These are phyloP conservation scores for Eragrostis curvula DNA, from an alignment of 176 grass and related monocot genomes.

Conservation along the genomic window DNA sequence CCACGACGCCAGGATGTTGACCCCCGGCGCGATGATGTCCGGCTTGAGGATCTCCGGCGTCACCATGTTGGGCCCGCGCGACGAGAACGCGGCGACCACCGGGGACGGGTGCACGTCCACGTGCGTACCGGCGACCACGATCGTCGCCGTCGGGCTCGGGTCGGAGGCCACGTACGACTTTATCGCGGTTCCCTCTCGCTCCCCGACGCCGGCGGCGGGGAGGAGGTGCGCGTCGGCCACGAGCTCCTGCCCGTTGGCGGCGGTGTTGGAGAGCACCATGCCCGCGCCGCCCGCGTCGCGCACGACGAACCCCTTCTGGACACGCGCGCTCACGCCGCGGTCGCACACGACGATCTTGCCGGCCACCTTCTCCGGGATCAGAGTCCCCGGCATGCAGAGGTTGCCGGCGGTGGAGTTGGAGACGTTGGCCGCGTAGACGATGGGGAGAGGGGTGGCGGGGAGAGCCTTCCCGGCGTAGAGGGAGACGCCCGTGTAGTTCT, in stretches of 20 bases:
- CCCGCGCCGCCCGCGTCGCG: conserved; percentile 70
- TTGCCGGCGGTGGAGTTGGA: conserved; percentile 81
- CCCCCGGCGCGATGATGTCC: conserved; percentile 74
- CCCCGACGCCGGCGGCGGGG: conserved; percentile 68
- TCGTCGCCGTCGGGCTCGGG: conserved; percentile 55
- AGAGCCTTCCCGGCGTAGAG: conserved; percentile 75
- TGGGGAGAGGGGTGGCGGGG: conserved; percentile 32
- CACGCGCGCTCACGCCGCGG: conserved; percentile 71
- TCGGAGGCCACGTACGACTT: conserved; percentile 59
- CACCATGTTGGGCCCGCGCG: conserved; percentile 75
- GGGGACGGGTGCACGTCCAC: conserved; percentile 64
- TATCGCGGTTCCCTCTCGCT: conserved; percentile 57
- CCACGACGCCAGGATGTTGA: conserved; percentile 95
- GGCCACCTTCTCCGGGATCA: conserved; percentile 66
- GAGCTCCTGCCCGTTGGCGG: conserved; percentile 84
- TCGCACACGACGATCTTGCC: conserved; percentile 93
- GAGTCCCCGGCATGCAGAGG: conserved; percentile 79
- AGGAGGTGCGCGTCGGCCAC: conserved; percentile 87
- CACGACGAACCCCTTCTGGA: conserved; percentile 86
- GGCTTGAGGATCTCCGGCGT: conserved; percentile 88
- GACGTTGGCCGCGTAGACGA: conserved; percentile 79
- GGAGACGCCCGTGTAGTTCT: conserved; percentile 76
- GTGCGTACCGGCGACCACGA: conserved; percentile 73
- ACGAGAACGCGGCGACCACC: conserved; percentile 81
- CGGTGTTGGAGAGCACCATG: conserved; percentile 89